Base-by-base conservation (phyloP, 106 monocot species). In the Acorus gramineus region DNA sequence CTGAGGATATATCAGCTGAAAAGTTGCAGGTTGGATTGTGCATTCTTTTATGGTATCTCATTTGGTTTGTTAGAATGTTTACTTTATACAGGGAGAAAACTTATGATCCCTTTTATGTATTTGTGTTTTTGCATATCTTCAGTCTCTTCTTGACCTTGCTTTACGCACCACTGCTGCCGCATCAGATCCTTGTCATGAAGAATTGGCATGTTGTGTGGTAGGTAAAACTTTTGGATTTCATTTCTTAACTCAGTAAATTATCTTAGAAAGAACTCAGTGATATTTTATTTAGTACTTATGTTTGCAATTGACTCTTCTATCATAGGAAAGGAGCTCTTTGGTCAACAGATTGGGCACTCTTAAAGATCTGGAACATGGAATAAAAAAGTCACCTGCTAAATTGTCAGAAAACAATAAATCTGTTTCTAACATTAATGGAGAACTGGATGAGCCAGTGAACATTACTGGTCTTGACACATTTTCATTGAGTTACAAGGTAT, bases 91-190 rank as follows among this genome's bases (percentile, higher is more conserved):
- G 28, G 28, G 28, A 28, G 28, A 28, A 28, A 28, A 28, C 28
- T 28, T 28, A 28, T 28, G 28, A 28, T 28, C 57, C 49, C 55
- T 63, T 57, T 55, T 13, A 14, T 64, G 52, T n/a, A 47, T 55
- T 72, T 51, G 53, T n/a, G 66, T 50, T 66, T 49, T 6, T 8
- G 11, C 43, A 7, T 66, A 50, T 50, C 57, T n/a, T 68, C 80
- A 99, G 98, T 92, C 92, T 60, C 88, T 99, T 6, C 92, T 99
- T 75, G 92, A 92, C 46, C 85, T 99, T 66, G 92, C 98, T 71
- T 75, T 99, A 64, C 92, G 98, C 63, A 84, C 83, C 42, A 86
- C 92, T 11, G 98, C 92, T 70, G 92, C 98, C 57, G 98, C 84
- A 45, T 75, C 89, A 55, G 98, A 99, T 61, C 88, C 88, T 53